phyloP scores from a whole-genome alignment of 2,329 filamentous ascomycete genomes.

The Thelonectria blattea region DNA sequence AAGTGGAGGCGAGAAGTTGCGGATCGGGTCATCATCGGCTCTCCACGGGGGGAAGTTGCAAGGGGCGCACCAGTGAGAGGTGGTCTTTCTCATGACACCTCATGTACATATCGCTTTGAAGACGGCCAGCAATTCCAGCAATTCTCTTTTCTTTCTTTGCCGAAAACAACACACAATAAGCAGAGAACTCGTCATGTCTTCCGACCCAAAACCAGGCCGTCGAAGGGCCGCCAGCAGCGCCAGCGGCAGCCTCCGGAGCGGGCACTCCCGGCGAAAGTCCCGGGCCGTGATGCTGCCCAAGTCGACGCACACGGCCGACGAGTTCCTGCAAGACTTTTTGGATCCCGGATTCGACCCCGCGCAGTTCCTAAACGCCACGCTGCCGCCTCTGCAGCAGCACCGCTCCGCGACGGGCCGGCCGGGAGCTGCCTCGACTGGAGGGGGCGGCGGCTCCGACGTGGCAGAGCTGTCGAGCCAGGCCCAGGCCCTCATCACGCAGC shows the following conservation, averaged over 20 bases:
- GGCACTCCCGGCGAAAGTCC: slow-evolving; percentile 50
- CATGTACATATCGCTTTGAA: slow-evolving; percentile 1
- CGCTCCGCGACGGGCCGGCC: slow-evolving; percentile 39
- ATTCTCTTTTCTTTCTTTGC: not conserved
- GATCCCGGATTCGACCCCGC: slow-evolving; percentile 80
- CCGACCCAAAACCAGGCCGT: slow-evolving; percentile 43
- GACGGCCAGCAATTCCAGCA: not conserved
- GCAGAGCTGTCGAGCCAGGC: slow-evolving; percentile 81
- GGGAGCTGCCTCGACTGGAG: not conserved
- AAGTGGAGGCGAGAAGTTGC: slow-evolving; percentile 32
- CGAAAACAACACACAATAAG: not conserved
- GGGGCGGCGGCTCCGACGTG: slow-evolving; percentile 34
- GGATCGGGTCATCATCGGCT: slow-evolving; percentile 45
- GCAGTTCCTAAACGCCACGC: slow-evolving; percentile 80
- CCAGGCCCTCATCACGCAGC: slow-evolving; percentile 82
- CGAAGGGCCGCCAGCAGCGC: slow-evolving; percentile 56
- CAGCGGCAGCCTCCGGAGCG: slow-evolving; percentile 45
- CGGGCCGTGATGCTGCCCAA: slow-evolving; percentile 51
- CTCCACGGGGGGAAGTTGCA: slow-evolving; percentile 14
- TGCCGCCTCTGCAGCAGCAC: slow-evolving; percentile 68
- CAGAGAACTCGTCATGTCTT: slow-evolving; percentile 33
- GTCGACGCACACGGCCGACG: slow-evolving; percentile 72
- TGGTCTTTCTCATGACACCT: slow-evolving; percentile 16
- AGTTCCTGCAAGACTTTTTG: slow-evolving; percentile 76
- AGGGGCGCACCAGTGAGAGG: not conserved